Evolutionary conservation across 2,329 filamentous ascomycete species (phyloP).

Genomic region (Aspergillus piperis): DNA sequence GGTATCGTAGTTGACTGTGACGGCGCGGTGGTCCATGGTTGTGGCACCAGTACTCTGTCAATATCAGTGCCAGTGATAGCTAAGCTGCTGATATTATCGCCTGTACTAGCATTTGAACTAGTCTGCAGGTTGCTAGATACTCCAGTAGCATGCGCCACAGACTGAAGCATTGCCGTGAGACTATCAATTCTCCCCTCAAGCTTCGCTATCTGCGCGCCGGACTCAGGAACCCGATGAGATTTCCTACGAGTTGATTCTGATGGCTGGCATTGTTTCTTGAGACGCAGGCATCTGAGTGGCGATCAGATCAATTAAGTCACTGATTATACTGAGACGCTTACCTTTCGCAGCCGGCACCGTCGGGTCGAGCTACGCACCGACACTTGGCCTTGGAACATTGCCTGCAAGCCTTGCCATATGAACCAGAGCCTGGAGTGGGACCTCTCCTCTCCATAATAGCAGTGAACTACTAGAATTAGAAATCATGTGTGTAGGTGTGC

Average conservation of each 20-base stretch:
- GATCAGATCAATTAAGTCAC: not conserved
- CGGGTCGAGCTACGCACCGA: not conserved
- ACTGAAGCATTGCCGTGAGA: not conserved
- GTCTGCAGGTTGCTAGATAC: not conserved
- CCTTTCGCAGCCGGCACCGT: not conserved
- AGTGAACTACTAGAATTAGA: not conserved
- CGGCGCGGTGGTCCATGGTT: not conserved
- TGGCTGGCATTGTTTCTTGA: not conserved
- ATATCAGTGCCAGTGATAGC: too few relatives aligned
- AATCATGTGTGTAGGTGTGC: not conserved
- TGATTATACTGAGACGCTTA: not conserved
- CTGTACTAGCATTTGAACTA: not conserved
- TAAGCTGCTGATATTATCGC: not conserved
- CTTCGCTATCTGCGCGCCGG: not conserved
- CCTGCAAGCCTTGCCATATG: not conserved
- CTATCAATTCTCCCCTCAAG: not conserved
- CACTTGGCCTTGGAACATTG: not conserved
- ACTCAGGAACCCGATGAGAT: not conserved
- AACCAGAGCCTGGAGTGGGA: conserved; percentile 2
- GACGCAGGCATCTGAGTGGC: not conserved
- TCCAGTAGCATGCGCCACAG: not conserved
- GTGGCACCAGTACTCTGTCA: not conserved
- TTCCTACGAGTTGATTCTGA: not conserved
- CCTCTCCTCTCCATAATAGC: not conserved
- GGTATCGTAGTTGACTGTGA: not conserved